Conservation (phyloP, 768 basidiomycete genomes). For the Pleurotus cornucopiae region DNA sequence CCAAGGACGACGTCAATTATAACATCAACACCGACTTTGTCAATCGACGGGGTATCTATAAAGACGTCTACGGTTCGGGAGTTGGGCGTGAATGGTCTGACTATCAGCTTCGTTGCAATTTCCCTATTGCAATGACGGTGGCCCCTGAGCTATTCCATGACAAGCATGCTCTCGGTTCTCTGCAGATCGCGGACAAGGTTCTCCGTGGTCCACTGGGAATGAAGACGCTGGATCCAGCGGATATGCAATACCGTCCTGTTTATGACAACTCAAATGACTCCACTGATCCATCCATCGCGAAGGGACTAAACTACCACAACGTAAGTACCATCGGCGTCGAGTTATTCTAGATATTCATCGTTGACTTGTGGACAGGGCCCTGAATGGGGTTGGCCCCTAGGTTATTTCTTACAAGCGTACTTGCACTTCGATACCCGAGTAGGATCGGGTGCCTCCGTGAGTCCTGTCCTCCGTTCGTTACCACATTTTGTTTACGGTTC, state of each 20-base stretch:
- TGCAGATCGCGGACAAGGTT: conserved; percentile 75
- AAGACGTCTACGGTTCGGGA: conserved; percentile 94
- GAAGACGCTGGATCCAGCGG: conserved; percentile 89
- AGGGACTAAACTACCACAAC: conserved; percentile 93
- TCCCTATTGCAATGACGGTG: conserved; percentile 94
- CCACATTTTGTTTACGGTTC: conserved; percentile 7
- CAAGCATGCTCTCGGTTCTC: conserved; percentile 71
- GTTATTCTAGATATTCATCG: conserved; percentile 13
- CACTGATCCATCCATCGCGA: conserved; percentile 77
- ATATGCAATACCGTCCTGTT: conserved; percentile 83
- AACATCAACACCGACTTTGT: conserved; percentile 65
- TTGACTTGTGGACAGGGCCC: conserved; percentile 54
- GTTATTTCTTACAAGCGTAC: conserved; percentile 93
- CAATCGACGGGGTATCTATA: conserved; percentile 94
- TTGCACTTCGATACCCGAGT: conserved; percentile 76
- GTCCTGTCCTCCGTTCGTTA: conserved; percentile 17
- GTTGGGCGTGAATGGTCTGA: conserved; percentile 90
- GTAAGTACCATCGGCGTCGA: conserved; percentile 33
- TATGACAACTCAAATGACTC: conserved; percentile 96
- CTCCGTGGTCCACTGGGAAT: conserved; percentile 91
- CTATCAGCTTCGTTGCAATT: conserved; percentile 92
- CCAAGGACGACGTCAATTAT: conserved; percentile 66
- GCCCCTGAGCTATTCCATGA: conserved; percentile 93
- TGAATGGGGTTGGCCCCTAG: conserved; percentile 94
- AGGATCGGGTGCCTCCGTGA: conserved; percentile 65